Evolutionary conservation across 768 basidiomycete genomes (phyloP), one percentile per base, ranked within the genome.

Genomic region (Pulveroboletus ravenelii): DNA sequence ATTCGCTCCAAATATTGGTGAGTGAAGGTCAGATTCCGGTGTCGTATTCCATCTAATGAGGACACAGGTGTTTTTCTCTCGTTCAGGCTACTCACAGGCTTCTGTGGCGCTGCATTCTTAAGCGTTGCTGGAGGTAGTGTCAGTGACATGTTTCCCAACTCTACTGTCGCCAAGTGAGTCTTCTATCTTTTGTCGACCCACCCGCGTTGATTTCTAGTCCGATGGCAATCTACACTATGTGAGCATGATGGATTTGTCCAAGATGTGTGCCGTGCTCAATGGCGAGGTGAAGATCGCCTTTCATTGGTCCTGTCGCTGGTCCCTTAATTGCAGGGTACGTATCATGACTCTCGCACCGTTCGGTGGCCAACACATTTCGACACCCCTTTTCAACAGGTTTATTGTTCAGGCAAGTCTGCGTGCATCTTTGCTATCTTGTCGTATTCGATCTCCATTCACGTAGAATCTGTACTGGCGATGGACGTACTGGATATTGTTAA

Each of bases 401-500:
- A 84, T 90, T 58, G 87, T 86, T 59, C 78, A 85, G 64, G 80
- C 79, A 40, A 47, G 71, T 30, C 9, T 18, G n/a, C 10, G 10
- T 27, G 15, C 27, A 15, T 25, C 25, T n/a, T 18, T 44, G 5
- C n/a, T 37, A 7, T 32, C 10, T 23, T 17, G 47, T 41, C 46
- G 56, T 39, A 56, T 43, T 45, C 14, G 18, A 47, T 27, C 37
- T 17, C n/a, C 10, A 1, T 31, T 2, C 32, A 1, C 39, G 37
- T 42, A 87, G 78, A 71, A 83, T 56, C 53, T 75, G 1, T 58
- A 75, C 41, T 87, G 86, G 87, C 68, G 85, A 52, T 92, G 89
- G 89, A 88, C 87, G 0, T 93, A 84, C 68, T 80, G 82, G 49
- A 67, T 86, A 14, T 63, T 85, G 50, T 53, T 84, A 2, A 86